Evolutionary conservation across 2,329 filamentous ascomycete genomes (phyloP).

Genomic region (Apiospora koreana): DNA sequence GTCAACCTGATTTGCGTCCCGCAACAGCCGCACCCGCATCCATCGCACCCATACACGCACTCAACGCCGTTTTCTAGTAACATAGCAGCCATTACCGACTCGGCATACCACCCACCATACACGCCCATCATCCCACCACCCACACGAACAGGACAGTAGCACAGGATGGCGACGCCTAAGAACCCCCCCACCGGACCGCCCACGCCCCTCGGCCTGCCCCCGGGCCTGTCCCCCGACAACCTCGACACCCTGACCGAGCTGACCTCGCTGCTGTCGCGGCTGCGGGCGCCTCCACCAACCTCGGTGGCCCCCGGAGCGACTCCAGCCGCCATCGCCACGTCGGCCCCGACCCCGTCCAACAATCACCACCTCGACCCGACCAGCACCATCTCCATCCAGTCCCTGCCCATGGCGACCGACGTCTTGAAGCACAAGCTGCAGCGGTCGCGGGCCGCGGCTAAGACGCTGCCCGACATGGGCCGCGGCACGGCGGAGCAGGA

Average conservation of each 20-base stretch:
- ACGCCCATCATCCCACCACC: background rate
- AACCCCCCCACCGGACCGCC: background rate
- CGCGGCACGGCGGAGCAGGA: slow-evolving; percentile 69
- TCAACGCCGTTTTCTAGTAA: no score
- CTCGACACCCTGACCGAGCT: slow-evolving; percentile 87
- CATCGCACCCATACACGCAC: no score
- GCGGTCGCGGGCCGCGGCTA: slow-evolving; percentile 68
- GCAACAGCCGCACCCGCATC: background rate
- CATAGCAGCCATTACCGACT: background rate
- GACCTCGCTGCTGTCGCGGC: slow-evolving; percentile 73
- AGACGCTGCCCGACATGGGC: slow-evolving; percentile 68
- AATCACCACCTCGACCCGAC: slow-evolving; percentile 23
- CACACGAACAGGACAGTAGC: background rate
- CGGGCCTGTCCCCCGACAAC: slow-evolving; percentile 74
- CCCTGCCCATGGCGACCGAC: slow-evolving; percentile 77
- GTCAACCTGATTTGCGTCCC: background rate
- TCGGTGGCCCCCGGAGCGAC: slow-evolving; percentile 35
- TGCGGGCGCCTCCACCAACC: slow-evolving; percentile 42
- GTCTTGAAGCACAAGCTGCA: slow-evolving; percentile 81
- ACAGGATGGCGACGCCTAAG: background rate
- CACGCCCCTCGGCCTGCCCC: slow-evolving; percentile 36
- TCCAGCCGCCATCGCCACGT: slow-evolving; percentile 26
- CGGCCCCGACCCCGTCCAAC: slow-evolving; percentile 18
- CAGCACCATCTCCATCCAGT: slow-evolving; percentile 59
- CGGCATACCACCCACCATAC: background rate